These are phyloP conservation scores for Suhomyces choctaworum DNA, from an alignment of 1,139 yeast species.

Conservation along the genomic window DNA sequence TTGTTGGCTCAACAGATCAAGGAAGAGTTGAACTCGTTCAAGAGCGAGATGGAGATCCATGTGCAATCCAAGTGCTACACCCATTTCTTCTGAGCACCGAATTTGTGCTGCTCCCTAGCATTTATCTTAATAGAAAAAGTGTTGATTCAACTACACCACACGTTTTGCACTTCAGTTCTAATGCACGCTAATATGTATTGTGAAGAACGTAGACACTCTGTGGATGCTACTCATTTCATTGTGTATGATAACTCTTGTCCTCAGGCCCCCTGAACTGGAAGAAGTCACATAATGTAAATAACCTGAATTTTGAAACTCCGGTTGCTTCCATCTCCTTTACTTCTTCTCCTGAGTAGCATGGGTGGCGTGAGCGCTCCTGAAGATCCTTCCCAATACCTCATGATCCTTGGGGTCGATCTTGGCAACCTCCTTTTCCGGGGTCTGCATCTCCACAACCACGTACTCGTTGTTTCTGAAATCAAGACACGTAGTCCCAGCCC, in stretches of 20 bases:
- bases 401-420: slow-evolving; percentile 36
- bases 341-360: slow-evolving; percentile 15
- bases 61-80: slow-evolving; percentile 76
- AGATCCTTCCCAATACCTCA: slow-evolving; percentile 43
- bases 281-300: too few relatives aligned
- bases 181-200: slow-evolving; percentile 9
- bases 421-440: slow-evolving; percentile 47
- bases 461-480: slow-evolving; percentile 40
- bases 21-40: slow-evolving; percentile 78
- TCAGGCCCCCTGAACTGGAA: too few relatives aligned
- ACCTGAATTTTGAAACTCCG: too few relatives aligned
- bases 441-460: slow-evolving; percentile 49
- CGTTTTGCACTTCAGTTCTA: slow-evolving; percentile 10
- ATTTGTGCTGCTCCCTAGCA: too few relatives aligned
- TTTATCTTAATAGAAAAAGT: too few relatives aligned
- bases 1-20: slow-evolving; percentile 82
- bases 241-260: too few relatives aligned
- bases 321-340: too few relatives aligned
- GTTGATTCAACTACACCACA: too few relatives aligned
- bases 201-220: too few relatives aligned
- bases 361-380: slow-evolving; percentile 45
- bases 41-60: slow-evolving; percentile 81
- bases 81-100: slow-evolving; percentile 55
- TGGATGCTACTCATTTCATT: too few relatives aligned
- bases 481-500: slow-evolving; percentile 54